Evolutionary conservation across 2,329 filamentous ascomycete genomes (phyloP).

Genomic region (Colletotrichum chlorophyti): DNA sequence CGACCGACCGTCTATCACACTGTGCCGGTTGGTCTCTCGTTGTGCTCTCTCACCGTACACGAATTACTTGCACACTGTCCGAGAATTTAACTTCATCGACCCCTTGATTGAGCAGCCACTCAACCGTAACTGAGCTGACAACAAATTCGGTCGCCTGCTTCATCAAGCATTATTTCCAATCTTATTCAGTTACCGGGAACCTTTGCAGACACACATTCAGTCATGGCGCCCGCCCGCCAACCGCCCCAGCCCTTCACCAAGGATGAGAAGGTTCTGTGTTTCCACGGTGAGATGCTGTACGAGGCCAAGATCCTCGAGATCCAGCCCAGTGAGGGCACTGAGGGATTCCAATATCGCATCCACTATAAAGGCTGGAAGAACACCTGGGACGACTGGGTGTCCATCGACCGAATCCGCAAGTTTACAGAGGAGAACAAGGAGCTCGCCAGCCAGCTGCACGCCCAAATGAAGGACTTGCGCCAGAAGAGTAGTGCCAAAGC

Average conservation of each 20-base stretch:
- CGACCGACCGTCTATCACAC: not conserved
- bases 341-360: slow-evolving; percentile 82
- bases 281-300: slow-evolving; percentile 96
- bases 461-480: slow-evolving; percentile 69
- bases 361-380: slow-evolving; percentile 99
- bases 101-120: slow-evolving; percentile 9
- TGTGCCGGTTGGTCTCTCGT: slow-evolving; percentile 1
- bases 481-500: slow-evolving; percentile 58
- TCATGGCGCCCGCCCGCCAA: slow-evolving; percentile 51
- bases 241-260: slow-evolving; percentile 59
- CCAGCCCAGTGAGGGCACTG: slow-evolving; percentile 71
- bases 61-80: slow-evolving; percentile 15
- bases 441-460: slow-evolving; percentile 76
- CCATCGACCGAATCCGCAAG: slow-evolving; percentile 91
- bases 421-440: slow-evolving; percentile 95
- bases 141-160: not conserved
- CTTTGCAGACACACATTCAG: not conserved
- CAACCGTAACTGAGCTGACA: slow-evolving; percentile 1
- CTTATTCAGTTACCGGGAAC: not conserved
- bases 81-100: slow-evolving; percentile 27
- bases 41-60: slow-evolving; percentile 6
- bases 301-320: slow-evolving; percentile 94
- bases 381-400: slow-evolving; percentile 99
- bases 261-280: slow-evolving; percentile 95
- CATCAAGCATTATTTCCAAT: not conserved